Conservation (phyloP, 768 basidiomycete genomes). For the Leccinellum luteum region DNA sequence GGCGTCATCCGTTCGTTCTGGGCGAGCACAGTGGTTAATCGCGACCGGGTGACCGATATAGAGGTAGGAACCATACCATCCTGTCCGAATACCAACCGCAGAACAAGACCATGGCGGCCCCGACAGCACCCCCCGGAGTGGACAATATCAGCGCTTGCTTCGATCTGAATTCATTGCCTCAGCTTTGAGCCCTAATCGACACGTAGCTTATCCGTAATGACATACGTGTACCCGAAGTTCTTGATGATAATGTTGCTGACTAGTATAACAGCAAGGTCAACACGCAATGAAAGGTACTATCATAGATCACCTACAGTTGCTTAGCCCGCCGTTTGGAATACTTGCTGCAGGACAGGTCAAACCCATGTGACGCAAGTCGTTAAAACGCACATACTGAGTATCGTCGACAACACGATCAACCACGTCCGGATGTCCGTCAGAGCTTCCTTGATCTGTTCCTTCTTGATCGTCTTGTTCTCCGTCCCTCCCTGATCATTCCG, state of each 20-base stretch:
- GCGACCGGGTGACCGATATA: not conserved
- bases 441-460: constrained; percentile 55
- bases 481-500: constrained; percentile 66
- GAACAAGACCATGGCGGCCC: constrained; percentile 44
- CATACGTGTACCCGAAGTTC: constrained; percentile 62
- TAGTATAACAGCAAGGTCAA: constrained; percentile 19
- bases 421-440: constrained; percentile 57
- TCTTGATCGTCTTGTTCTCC: constrained; percentile 58
- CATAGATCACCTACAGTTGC: constrained; percentile 49
- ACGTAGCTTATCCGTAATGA: not conserved
- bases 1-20: constrained; percentile 61
- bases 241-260: constrained; percentile 64
- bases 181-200: not conserved
- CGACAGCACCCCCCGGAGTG: constrained; percentile 54
- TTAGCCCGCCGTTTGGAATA: constrained; percentile 62
- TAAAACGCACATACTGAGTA: constrained; percentile 46
- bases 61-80: constrained; percentile 38
- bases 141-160: constrained; percentile 59
- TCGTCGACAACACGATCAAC: constrained; percentile 56
- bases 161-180: constrained; percentile 36
- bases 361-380: not conserved
- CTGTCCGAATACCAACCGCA: constrained; percentile 68
- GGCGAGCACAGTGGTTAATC: not conserved
- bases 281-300: not conserved
- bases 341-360: constrained; percentile 41